These are phyloP conservation scores for Afroboletus lepidellus DNA, from an alignment of 1,284 basidiomycete genomes.

Conservation along the genomic window DNA sequence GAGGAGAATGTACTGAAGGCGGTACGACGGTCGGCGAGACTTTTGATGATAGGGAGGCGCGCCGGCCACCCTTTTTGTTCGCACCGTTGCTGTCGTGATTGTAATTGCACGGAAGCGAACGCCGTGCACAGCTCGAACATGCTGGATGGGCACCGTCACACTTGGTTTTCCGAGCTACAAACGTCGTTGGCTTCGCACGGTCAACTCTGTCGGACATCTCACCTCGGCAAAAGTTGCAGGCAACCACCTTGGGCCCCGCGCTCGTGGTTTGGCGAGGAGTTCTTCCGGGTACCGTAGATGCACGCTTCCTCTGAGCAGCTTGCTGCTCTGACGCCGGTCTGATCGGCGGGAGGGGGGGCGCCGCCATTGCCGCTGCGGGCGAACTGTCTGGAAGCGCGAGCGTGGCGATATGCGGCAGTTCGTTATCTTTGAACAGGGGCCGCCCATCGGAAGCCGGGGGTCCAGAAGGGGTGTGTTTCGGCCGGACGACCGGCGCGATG, in stretches of 20 bases:
- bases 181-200: conserved; percentile 7
- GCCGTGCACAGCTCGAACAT: conserved; percentile 73
- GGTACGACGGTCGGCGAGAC: conserved; percentile 36
- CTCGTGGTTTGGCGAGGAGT: conserved; percentile 55
- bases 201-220: conserved; percentile 12
- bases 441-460: conserved; percentile 34
- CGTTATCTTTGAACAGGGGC: conserved; percentile 53
- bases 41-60: conserved; percentile 49
- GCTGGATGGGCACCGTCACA: conserved; percentile 78
- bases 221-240: conserved; percentile 83
- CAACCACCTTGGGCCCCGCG: conserved; percentile 78
- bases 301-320: conserved; percentile 60
- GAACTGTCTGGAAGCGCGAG: conserved; percentile 55
- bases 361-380: conserved; percentile 55
- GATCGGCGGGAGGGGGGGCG: conserved; percentile 58
- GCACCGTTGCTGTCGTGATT: conserved; percentile 57
- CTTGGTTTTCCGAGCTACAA: conserved; percentile 75
- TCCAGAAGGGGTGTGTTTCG: conserved; percentile 28
- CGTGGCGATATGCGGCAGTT: conserved; percentile 69
- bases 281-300: conserved; percentile 66
- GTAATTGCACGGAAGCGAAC: conserved; percentile 73
- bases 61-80: conserved; percentile 46
- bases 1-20: conserved; percentile 51
- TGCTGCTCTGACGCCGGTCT: conserved; percentile 61
- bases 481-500: conserved; percentile 28